Base-by-base conservation (phyloP, 371 early-diverging fungal genomes). In the Mucor sp. region DNA sequence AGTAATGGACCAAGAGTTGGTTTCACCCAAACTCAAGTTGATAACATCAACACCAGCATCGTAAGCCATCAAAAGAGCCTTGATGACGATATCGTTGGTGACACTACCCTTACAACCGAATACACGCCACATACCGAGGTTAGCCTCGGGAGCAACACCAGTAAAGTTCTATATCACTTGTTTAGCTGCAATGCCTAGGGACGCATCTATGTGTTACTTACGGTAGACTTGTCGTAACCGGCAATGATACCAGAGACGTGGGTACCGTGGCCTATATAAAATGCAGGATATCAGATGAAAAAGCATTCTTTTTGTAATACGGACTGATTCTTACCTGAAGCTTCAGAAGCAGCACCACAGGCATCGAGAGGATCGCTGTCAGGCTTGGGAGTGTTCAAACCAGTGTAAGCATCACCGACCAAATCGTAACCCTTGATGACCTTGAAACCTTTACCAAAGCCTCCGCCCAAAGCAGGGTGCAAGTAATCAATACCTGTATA, bases 401-500 rank as follows among this genome's bases (percentile, higher is more conserved):
- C 70, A 50, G 69, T 72, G 44, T 80, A 83, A 3, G 66, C 67
- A 58, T 87, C 83, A 57, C 88, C 86, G 21, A 85, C 85, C 44
- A 90, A 76, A 74, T 92, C 90, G 56, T 79, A 81, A 25, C 91
- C 91, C 33, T 70, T 71, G 28, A 68, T 69, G 56, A 90, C 85
- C 65, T 80, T 83, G 70, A 70, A 87, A 5, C 85, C 87, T 11
- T 71, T 62, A 23, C 90, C 90, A 68, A 88, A 89, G 53, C 91
- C 81, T 11, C 89, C 89, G 57, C 89, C 92, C 21, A 93, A 74
- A 14, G 91, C 91, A 33, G 92, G 91, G 63, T 93, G 94, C 58
- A 64, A 71, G 69, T 85, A 89, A 57, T 89, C 87, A 32, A 89
- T 68, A 55, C 92, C 89, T 69, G 25, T 27, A 35, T 27, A 35